A percentile compares a stretch with the other conserved stretches of the same genome.
phyloP scores from a whole-genome alignment of 805 yeast species.

The Candida peoriensis region DNA sequence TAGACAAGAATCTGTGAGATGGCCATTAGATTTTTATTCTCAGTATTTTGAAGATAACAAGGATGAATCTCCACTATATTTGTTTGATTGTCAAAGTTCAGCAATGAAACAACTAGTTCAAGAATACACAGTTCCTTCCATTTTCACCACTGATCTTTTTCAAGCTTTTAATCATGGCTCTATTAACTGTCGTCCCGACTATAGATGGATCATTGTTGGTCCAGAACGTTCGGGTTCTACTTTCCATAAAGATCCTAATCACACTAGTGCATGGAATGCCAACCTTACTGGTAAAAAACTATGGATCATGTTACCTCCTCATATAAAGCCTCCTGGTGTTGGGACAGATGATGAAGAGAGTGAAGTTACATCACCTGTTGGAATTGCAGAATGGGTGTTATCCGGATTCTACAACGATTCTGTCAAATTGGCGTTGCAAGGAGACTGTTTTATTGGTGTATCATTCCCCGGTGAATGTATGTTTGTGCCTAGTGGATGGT shows the following conservation, averaged over 20 bases:
- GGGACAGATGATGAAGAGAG: constrained; percentile 70
- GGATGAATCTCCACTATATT: constrained; percentile 82
- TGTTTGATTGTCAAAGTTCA: constrained; percentile 75
- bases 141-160: constrained; percentile 59
- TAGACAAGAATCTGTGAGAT: constrained; percentile 80
- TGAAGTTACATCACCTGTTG: constrained; percentile 89
- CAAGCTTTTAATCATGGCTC: constrained; percentile 34
- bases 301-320: constrained; percentile 88
- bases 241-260: constrained; percentile 90
- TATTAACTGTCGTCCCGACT: constrained; percentile 67
- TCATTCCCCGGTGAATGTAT: constrained; percentile 80
- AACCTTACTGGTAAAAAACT: constrained; percentile 68
- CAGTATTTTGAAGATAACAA: constrained; percentile 54
- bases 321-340: constrained; percentile 78
- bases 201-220: constrained; percentile 89
- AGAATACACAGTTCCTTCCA: constrained; percentile 50
- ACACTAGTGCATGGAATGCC: constrained; percentile 89
- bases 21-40: constrained; percentile 62
- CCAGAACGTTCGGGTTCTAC: constrained; percentile 81
- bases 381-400: constrained; percentile 86
- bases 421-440: constrained; percentile 41
- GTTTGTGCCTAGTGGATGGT: constrained; percentile 95
- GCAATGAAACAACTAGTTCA: constrained; percentile 54
- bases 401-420: constrained; percentile 77
- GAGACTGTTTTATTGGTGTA: constrained; percentile 59